Evolutionary conservation across 495 filamentous ascomycete species (phyloP).

Genomic region (Aspergillus incahuasiensis): DNA sequence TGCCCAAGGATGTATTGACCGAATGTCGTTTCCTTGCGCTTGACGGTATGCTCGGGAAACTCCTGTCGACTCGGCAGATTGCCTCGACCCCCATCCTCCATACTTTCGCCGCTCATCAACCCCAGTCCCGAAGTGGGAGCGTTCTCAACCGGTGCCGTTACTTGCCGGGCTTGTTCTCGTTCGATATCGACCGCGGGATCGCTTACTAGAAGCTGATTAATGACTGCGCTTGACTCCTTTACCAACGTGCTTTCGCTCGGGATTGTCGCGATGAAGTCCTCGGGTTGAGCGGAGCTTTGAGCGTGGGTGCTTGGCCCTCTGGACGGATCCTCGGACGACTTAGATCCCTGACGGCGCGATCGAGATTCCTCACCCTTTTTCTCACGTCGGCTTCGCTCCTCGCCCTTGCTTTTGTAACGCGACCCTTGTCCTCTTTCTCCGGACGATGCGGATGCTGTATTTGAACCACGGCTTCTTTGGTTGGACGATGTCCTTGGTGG

Average conservation of each 20-base stretch:
- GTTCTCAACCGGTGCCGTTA: slow-evolving; percentile 55
- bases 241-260: slow-evolving; percentile 24
- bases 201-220: slow-evolving; percentile 72
- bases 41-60: slow-evolving; percentile 49
- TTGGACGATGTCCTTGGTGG: slow-evolving; percentile 44
- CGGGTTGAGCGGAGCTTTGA: slow-evolving; percentile 13
- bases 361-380: slow-evolving; percentile 25
- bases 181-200: slow-evolving; percentile 76
- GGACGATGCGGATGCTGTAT: slow-evolving; percentile 10
- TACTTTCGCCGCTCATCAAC: slow-evolving; percentile 47
- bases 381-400: slow-evolving; percentile 34
- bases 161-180: slow-evolving; percentile 68
- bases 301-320: slow-evolving; percentile 14
- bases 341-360: slow-evolving; percentile 27
- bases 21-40: slow-evolving; percentile 78
- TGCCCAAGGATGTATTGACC: slow-evolving; percentile 94
- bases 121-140: slow-evolving; percentile 51
- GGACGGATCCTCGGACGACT: slow-evolving; percentile 27
- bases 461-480: slow-evolving; percentile 35
- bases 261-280: slow-evolving; percentile 24
- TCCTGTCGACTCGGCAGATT: slow-evolving; percentile 73
- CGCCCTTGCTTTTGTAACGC: slow-evolving; percentile 32
- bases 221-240: slow-evolving; percentile 49
- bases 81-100: slow-evolving; percentile 59
- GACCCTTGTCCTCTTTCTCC: slow-evolving; percentile 31